phyloP scores from a whole-genome alignment of 2,329 filamentous ascomycete species.

The Penicillium sp. region DNA sequence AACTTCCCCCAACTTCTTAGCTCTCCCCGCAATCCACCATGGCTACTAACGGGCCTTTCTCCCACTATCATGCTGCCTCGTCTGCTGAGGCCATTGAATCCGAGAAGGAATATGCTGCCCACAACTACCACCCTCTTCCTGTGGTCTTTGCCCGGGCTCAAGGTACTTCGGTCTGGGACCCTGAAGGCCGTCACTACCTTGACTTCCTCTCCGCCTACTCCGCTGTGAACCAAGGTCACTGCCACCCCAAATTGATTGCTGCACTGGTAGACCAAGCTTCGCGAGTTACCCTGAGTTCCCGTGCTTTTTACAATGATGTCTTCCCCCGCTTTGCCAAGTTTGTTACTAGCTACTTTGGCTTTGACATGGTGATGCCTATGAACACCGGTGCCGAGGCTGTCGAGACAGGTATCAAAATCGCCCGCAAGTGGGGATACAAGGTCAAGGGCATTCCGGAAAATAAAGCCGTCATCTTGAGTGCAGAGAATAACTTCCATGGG shows the following conservation, averaged over 20 bases:
- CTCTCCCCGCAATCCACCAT: slow-evolving; percentile 30
- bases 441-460: slow-evolving; percentile 83
- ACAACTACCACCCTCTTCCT: slow-evolving; percentile 98
- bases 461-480: slow-evolving; percentile 81
- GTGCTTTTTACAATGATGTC: slow-evolving; percentile 97
- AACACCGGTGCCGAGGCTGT: slow-evolving; percentile 96
- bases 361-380: slow-evolving; percentile 98
- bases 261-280: slow-evolving; percentile 85
- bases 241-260: slow-evolving; percentile 92
- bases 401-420: slow-evolving; percentile 94
- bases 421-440: slow-evolving; percentile 97
- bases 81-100: slow-evolving; percentile 75
- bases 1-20: slow-evolving; percentile 15
- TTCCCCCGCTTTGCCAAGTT: slow-evolving; percentile 95
- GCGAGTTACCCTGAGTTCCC: slow-evolving; percentile 84
- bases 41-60: slow-evolving; percentile 39
- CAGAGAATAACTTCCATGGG: slow-evolving; percentile 92
- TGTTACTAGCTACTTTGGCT: slow-evolving; percentile 83
- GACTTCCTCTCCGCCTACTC: slow-evolving; percentile 98
- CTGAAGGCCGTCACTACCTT: slow-evolving; percentile 90
- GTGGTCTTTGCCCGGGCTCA: slow-evolving; percentile 86
- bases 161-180: slow-evolving; percentile 92
- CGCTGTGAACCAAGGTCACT: slow-evolving; percentile 97
- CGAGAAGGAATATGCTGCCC: slow-evolving; percentile 83
- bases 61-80: slow-evolving; percentile 70